Conservation (phyloP, 495 filamentous ascomycete species). For the Geopyxis carbonaria region DNA sequence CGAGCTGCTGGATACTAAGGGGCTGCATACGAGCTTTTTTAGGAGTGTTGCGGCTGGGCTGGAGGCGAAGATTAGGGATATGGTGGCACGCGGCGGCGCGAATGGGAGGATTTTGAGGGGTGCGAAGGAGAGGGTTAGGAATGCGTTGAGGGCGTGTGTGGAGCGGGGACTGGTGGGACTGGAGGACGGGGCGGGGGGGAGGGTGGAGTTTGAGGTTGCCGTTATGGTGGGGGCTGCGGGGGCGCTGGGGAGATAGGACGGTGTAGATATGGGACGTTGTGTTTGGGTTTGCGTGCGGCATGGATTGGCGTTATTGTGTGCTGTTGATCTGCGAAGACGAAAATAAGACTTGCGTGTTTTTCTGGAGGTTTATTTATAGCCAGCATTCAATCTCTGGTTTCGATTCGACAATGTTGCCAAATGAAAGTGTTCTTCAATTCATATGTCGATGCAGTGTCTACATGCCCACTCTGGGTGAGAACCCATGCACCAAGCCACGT, state of each 20-base stretch:
- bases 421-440: too few species aligned
- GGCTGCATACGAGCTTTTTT: slow-evolving; percentile 78
- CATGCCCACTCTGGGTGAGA: too few species aligned
- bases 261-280: too few species aligned
- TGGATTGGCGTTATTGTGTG: too few species aligned
- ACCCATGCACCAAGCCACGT: too few species aligned
- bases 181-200: slow-evolving; percentile 27
- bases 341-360: too few species aligned
- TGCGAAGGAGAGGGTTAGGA: slow-evolving; percentile 55
- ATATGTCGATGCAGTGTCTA: too few species aligned
- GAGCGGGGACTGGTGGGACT: slow-evolving; percentile 49
- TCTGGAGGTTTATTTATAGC: too few species aligned
- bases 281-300: too few species aligned
- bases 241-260: slow-evolving; percentile 18
- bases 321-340: too few species aligned
- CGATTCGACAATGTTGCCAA: too few species aligned
- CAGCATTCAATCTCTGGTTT: too few species aligned
- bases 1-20: slow-evolving; percentile 65
- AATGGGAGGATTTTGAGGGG: slow-evolving; percentile 62
- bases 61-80: slow-evolving; percentile 61
- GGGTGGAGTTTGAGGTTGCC: slow-evolving; percentile 83
- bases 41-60: slow-evolving; percentile 64
- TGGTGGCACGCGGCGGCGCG: slow-evolving; percentile 62
- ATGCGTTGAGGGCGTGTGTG: slow-evolving; percentile 70
- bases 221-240: slow-evolving; percentile 60